phyloP scores from a whole-genome alignment of 257 asterid genomes.

The Striga asiatica region DNA sequence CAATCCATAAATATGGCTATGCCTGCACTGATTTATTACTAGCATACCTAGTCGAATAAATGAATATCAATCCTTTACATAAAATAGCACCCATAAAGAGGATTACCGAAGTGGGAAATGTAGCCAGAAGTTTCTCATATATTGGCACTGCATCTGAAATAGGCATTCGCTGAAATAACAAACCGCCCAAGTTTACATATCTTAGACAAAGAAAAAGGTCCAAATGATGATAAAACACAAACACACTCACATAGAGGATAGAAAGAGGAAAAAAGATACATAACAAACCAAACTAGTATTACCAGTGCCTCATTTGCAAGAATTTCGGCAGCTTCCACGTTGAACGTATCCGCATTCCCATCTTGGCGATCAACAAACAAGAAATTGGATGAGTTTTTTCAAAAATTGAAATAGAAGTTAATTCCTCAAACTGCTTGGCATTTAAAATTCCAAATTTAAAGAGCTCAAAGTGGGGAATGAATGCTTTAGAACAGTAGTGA shows the following conservation, averaged over 20 bases:
- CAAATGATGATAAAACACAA: not conserved
- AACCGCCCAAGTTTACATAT: not conserved
- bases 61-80: no score
- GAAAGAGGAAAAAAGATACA: not conserved
- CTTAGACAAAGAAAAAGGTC: not conserved
- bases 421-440: no score
- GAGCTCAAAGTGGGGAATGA: no score
- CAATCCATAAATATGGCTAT: no score
- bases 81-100: not conserved
- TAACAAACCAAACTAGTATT: constrained; percentile 11
- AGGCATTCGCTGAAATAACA: constrained; percentile 47
- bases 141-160: constrained; percentile 66
- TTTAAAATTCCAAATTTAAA: no score
- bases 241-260: not conserved
- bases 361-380: constrained; percentile 17
- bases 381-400: not conserved
- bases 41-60: no score
- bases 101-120: constrained; percentile 76
- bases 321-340: constrained; percentile 66
- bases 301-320: constrained; percentile 89
- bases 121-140: constrained; percentile 75
- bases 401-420: not conserved
- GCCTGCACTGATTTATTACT: no score
- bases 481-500: no score
- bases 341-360: constrained; percentile 43